Evolutionary conservation across 2,329 filamentous ascomycete genomes (phyloP).

Genomic region (Lomentospora prolificans): DNA sequence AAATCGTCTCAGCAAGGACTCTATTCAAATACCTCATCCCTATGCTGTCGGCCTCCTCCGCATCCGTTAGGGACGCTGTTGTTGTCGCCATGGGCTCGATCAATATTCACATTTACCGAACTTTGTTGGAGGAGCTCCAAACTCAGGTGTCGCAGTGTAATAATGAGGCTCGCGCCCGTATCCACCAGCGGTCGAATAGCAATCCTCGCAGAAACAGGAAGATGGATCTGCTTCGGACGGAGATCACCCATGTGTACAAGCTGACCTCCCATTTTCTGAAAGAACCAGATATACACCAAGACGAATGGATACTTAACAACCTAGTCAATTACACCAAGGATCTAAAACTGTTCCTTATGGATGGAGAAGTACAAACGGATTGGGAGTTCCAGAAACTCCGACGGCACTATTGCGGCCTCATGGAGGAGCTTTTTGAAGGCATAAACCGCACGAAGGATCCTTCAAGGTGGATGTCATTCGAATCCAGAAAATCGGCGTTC

Average conservation of each 20-base stretch:
- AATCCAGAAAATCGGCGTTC: constrained; percentile 90
- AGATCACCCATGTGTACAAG: constrained; percentile 94
- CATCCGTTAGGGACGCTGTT: constrained; percentile 78
- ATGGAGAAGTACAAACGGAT: constrained; percentile 87
- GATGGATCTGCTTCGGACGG: constrained; percentile 80
- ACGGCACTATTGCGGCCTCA: constrained; percentile 85
- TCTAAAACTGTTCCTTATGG: constrained; percentile 86
- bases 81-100: constrained; percentile 90
- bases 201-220: constrained; percentile 71
- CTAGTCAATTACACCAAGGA: constrained; percentile 86
- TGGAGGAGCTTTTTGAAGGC: constrained; percentile 87
- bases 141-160: constrained; percentile 78
- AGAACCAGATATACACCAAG: constrained; percentile 65
- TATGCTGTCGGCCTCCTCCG: constrained; percentile 68
- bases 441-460: constrained; percentile 79
- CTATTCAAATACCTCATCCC: constrained; percentile 90
- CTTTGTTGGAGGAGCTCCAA: constrained; percentile 80
- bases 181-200: constrained; percentile 80
- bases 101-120: constrained; percentile 87
- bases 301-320: constrained; percentile 85
- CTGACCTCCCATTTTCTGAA: constrained; percentile 84
- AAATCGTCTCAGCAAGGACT: constrained; percentile 77
- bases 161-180: constrained; percentile 74
- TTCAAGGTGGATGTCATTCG: constrained; percentile 93
- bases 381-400: constrained; percentile 88